Conservation (phyloP, 1,284 basidiomycete genomes). For the Irpex sp. region DNA sequence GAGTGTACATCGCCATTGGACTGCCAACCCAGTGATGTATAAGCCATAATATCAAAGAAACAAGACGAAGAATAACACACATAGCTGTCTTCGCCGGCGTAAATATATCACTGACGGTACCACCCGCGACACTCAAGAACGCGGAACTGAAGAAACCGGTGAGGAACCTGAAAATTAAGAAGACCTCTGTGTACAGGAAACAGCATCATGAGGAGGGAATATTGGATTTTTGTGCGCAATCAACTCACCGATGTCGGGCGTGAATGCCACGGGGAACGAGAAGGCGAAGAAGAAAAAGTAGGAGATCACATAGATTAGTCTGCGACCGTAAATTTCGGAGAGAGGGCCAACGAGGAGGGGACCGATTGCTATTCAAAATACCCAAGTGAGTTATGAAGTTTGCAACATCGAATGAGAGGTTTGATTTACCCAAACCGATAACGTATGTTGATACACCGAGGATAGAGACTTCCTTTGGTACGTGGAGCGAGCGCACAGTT, state of each 20-base stretch:
- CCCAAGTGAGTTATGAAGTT: neutral
- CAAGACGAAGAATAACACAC: constrained; percentile 33
- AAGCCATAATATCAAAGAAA: neutral
- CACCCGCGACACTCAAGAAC: constrained; percentile 78
- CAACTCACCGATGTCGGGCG: constrained; percentile 35
- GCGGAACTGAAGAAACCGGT: constrained; percentile 67
- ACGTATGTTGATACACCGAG: constrained; percentile 71
- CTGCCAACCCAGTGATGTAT: constrained; percentile 27
- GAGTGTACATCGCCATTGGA: constrained; percentile 74
- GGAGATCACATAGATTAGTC: constrained; percentile 33
- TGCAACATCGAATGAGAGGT: neutral
- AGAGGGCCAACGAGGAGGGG: constrained; percentile 48
- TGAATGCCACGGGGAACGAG: constrained; percentile 50
- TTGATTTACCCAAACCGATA: constrained; percentile 40
- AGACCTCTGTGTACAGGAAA: constrained; percentile 33
- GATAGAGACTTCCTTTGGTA: constrained; percentile 60
- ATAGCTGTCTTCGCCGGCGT: constrained; percentile 56
- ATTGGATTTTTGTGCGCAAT: neutral
- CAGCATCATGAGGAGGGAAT: neutral
- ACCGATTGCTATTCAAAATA: constrained; percentile 30
- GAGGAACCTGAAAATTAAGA: constrained; percentile 66
- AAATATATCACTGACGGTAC: constrained; percentile 75
- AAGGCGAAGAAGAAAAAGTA: constrained; percentile 36
- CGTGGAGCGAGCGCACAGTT: constrained; percentile 52
- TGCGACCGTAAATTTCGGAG: constrained; percentile 48